phyloP scores from a whole-genome alignment of 2,329 filamentous ascomycete species.

The Colletotrichum orbiculare region DNA sequence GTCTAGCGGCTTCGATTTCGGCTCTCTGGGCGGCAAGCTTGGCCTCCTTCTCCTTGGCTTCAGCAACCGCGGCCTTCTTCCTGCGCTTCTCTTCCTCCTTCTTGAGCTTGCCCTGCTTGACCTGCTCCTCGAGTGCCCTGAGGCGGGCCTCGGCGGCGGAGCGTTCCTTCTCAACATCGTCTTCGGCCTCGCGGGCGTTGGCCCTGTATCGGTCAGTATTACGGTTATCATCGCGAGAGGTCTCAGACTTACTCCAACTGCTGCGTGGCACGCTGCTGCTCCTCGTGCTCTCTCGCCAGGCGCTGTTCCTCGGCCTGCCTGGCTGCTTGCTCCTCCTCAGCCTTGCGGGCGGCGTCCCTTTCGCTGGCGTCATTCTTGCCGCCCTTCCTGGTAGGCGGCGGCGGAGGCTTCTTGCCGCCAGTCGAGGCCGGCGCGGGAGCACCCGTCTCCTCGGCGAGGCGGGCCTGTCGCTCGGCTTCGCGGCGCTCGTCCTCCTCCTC shows the following conservation, averaged over 20 bases:
- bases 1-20: constrained; percentile 90
- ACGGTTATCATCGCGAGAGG: constrained; percentile 33
- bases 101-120: constrained; percentile 91
- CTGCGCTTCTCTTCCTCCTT: constrained; percentile 96
- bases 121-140: constrained; percentile 91
- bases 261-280: constrained; percentile 78
- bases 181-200: constrained; percentile 79
- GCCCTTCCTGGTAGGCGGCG: constrained; percentile 82
- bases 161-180: constrained; percentile 82
- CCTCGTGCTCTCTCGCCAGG: constrained; percentile 77
- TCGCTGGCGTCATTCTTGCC: constrained; percentile 69
- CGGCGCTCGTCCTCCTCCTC: constrained; percentile 94
- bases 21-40: constrained; percentile 86
- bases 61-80: constrained; percentile 87
- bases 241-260: constrained; percentile 80
- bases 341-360: constrained; percentile 64
- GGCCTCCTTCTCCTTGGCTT: constrained; percentile 88
- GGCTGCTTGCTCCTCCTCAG: constrained; percentile 65
- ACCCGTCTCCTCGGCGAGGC: constrained; percentile 82
- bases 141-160: constrained; percentile 85
- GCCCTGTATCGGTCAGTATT: constrained; percentile 65
- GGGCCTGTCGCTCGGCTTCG: constrained; percentile 86
- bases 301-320: constrained; percentile 75
- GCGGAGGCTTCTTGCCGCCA: constrained; percentile 74
- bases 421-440: constrained; percentile 64